A percentile compares a stretch with the other conserved stretches of the same genome.
Conservation (phyloP, 148 eudicot species). For the Rhododendron simsii region DNA sequence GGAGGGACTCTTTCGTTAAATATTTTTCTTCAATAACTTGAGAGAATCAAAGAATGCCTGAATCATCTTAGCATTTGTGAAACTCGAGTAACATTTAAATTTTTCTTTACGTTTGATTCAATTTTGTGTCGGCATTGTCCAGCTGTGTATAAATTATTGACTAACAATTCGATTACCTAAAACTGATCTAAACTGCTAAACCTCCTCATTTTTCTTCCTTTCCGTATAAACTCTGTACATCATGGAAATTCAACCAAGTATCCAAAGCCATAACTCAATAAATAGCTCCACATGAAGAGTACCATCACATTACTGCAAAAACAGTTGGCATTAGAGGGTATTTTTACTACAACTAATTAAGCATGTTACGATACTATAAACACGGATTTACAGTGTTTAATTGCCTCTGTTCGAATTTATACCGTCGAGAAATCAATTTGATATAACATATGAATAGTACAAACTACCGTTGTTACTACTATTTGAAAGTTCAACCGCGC, state of each 20-base stretch:
- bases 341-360: background rate
- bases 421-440: background rate
- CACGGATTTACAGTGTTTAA: background rate
- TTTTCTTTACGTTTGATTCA: background rate
- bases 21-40: background rate
- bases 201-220: background rate
- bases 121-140: background rate
- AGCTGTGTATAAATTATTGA: background rate
- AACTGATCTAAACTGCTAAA: background rate
- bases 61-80: background rate
- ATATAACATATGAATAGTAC: background rate
- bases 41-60: background rate
- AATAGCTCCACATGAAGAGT: background rate
- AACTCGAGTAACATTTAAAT: background rate
- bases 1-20: background rate
- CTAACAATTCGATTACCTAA: background rate
- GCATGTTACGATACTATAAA: background rate
- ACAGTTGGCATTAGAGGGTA: background rate
- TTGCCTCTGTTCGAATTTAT: background rate
- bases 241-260: background rate
- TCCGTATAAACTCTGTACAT: background rate
- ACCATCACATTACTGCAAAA: background rate
- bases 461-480: background rate
- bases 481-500: background rate
- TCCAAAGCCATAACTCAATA: background rate